Conservation (phyloP, 2,329 filamentous ascomycete species). For the Ophiostoma australiae region DNA sequence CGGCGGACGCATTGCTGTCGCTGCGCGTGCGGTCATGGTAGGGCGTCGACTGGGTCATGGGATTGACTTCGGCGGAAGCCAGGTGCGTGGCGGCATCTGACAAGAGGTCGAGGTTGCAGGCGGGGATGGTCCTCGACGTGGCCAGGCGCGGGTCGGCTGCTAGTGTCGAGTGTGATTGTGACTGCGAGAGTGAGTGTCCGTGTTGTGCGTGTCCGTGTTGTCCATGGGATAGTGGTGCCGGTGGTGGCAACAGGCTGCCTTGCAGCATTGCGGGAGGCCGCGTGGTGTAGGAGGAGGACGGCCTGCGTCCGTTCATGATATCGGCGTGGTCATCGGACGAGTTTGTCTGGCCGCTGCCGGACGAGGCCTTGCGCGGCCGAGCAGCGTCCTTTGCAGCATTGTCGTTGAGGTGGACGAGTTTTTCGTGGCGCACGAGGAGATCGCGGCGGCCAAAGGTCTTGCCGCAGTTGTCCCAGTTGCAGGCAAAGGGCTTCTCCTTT, state of each 20-base stretch:
- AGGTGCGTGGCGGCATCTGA: conserved; percentile 54
- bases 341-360: conserved; percentile 42
- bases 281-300: conserved; percentile 29
- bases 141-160: conserved; percentile 43
- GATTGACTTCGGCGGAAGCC: conserved; percentile 48
- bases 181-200: conserved; percentile 7
- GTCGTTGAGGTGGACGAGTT: conserved; percentile 60
- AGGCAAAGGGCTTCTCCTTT: conserved; percentile 61
- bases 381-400: conserved; percentile 49
- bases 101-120: conserved; percentile 54
- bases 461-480: conserved; percentile 54
- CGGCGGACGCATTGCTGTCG: background rate
- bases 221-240: background rate
- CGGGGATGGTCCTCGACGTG: conserved; percentile 37
- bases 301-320: conserved; percentile 37
- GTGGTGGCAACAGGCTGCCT: conserved; percentile 10
- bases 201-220: conserved; percentile 1
- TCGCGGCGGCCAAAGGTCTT: conserved; percentile 61
- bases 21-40: conserved; percentile 44
- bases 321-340: conserved; percentile 45
- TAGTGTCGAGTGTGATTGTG: conserved; percentile 26
- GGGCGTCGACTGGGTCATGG: conserved; percentile 45
- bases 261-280: background rate
- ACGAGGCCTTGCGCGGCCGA: conserved; percentile 50
- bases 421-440: conserved; percentile 59